Percentiles rank a stretch among this genome's conserved stretches.
Evolutionary conservation across 2,329 filamentous ascomycete species (phyloP).

Genomic region (Ploettnerulaceae sp.): DNA sequence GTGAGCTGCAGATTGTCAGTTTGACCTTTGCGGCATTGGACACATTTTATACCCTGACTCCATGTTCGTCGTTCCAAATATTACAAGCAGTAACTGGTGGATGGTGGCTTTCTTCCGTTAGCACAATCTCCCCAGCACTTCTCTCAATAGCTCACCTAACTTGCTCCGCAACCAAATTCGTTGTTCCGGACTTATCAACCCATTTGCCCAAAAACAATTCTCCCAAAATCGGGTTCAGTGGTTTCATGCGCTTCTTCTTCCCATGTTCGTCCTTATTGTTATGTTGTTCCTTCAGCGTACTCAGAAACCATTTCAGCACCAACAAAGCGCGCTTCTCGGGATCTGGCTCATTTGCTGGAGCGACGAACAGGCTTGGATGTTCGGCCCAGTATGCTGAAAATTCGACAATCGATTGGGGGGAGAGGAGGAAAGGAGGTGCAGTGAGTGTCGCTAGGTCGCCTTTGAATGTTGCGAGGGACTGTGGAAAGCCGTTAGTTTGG

Average conservation of each 20-base stretch:
- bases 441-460: slow-evolving; percentile 77
- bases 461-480: slow-evolving; percentile 76
- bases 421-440: slow-evolving; percentile 79
- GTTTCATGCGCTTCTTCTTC: slow-evolving; percentile 86
- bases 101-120: slow-evolving; percentile 57
- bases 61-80: slow-evolving; percentile 80
- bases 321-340: slow-evolving; percentile 77
- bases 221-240: slow-evolving; percentile 89
- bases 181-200: slow-evolving; percentile 76
- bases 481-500: not conserved
- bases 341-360: slow-evolving; percentile 73
- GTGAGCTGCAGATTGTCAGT: slow-evolving; percentile 43
- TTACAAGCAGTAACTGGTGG: slow-evolving; percentile 91
- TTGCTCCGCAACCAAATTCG: slow-evolving; percentile 86
- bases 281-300: slow-evolving; percentile 83
- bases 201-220: slow-evolving; percentile 90
- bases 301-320: slow-evolving; percentile 93
- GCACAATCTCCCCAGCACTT: not conserved
- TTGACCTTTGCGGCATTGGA: not conserved
- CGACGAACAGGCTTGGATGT: slow-evolving; percentile 71
- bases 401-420: slow-evolving; percentile 71
- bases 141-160: slow-evolving; percentile 45
- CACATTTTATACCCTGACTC: slow-evolving; percentile 45
- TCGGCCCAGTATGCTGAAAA: slow-evolving; percentile 81
- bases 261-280: slow-evolving; percentile 60